These are phyloP conservation scores for Fusarium napiforme DNA, from an alignment of 2,329 filamentous ascomycete genomes.

Conservation along the genomic window DNA sequence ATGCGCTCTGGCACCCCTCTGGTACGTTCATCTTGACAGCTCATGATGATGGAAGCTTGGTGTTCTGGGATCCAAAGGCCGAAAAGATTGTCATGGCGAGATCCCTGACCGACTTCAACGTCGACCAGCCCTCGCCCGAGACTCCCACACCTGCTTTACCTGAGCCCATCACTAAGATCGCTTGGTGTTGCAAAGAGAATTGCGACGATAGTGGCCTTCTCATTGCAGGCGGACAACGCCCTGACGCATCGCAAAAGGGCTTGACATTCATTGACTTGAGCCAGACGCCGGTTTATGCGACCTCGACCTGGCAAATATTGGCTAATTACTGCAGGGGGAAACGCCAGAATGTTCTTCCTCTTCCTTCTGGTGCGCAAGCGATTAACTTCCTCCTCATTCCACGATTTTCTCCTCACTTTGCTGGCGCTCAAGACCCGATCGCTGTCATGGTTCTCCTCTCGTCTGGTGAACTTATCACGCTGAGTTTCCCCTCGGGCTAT, in stretches of 20 bases:
- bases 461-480: conserved; percentile 87
- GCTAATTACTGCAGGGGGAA: conserved; percentile 84
- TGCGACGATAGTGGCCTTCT: conserved; percentile 92
- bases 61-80: conserved; percentile 94
- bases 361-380: conserved; percentile 81
- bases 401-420: conserved; percentile 84
- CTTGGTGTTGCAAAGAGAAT: conserved; percentile 95
- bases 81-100: conserved; percentile 85
- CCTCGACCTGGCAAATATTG: conserved; percentile 88
- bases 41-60: conserved; percentile 90
- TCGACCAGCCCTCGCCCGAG: conserved; percentile 72
- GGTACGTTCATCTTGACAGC: conserved; percentile 89
- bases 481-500: conserved; percentile 93
- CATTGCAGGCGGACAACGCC: conserved; percentile 81
- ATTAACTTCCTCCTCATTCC: conserved; percentile 86
- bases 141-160: conserved; percentile 68
- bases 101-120: conserved; percentile 77
- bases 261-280: conserved; percentile 92
- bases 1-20: conserved; percentile 94
- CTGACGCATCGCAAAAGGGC: conserved; percentile 75
- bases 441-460: conserved; percentile 82
- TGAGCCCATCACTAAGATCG: conserved; percentile 80
- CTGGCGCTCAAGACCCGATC: conserved; percentile 89
- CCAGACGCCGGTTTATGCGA: conserved; percentile 87
- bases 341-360: conserved; percentile 75